Evolutionary conservation across 345 rosid genomes (phyloP), one percentile per base, ranked within the genome.

Genomic region (Ceriops zippeliana): DNA sequence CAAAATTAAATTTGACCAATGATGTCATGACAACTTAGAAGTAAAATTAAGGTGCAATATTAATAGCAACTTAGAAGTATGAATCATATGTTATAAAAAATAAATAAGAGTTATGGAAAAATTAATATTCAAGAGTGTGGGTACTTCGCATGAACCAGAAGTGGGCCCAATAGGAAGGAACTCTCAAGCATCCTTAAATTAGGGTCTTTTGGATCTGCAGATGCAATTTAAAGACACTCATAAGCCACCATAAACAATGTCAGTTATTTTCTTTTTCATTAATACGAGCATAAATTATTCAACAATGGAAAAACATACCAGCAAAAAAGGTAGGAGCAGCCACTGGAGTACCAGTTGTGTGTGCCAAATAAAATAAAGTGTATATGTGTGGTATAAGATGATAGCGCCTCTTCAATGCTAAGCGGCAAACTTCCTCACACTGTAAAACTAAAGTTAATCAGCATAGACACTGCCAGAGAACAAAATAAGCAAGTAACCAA

Each of bases 351-450:
- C 98, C 96, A 38, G 72, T 78, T 30, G 80, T 89, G 79, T 93
- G 97, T n/a, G 98, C 89, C 77, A 78, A 32, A 83, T 90, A 90
- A 73, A 90, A 89, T 32, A 93, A 81, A 53, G 98, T 93, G 76
- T 93, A 90, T 67, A 90, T 79, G 80, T 87, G 92, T 49, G 93
- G 96, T 72, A 24, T 24, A 24, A 24, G 26, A 24, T 1, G 26
- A 24, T 24, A 93, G 56, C 97, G 96, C 83, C 97, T 87, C 86
- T 75, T 89, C 81, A 93, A 71, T 69, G 98, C 97, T 7, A 89
- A 81, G 68, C 97, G 90, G 19, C 97, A 90, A 58, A 93, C 97
- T 78, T 90, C 96, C 76, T 93, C 98, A 68, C 97, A 90, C 98
- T 93, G 30, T 24, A 79, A 27, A 78, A 73, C 27, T 34, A n/a